A percentile compares a stretch with the other conserved stretches of the same genome.
phyloP scores from a whole-genome alignment of 495 filamentous ascomycete genomes.

The Talaromyces wortmannii region DNA sequence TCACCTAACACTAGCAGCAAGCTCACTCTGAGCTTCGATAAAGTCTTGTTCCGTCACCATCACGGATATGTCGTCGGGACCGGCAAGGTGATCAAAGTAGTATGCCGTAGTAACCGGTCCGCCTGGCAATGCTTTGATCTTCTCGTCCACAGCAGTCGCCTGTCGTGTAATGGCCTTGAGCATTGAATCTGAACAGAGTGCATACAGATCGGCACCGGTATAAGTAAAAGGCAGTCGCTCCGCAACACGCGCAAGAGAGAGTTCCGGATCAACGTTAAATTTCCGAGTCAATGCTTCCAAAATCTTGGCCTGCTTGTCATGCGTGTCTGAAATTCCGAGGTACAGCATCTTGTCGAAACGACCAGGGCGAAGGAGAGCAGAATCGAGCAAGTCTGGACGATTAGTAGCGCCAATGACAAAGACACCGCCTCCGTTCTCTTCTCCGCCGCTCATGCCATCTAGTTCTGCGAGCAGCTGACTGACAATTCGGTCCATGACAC shows the following conservation, averaged over 20 bases:
- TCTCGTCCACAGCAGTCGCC: constrained; percentile 74
- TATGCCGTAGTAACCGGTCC: constrained; percentile 74
- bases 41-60: constrained; percentile 88
- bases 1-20: constrained; percentile 82
- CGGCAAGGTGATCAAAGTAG: constrained; percentile 91
- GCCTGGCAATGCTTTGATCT: constrained; percentile 55
- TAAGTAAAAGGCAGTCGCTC: constrained; percentile 87
- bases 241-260: constrained; percentile 70
- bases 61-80: constrained; percentile 72
- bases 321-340: constrained; percentile 90
- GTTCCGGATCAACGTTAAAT: constrained; percentile 70
- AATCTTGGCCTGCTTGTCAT: constrained; percentile 92
- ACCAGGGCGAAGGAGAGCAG: constrained; percentile 82
- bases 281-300: constrained; percentile 92
- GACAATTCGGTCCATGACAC: constrained; percentile 98
- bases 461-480: constrained; percentile 91
- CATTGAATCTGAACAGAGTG: constrained; percentile 95
- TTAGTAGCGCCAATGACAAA: constrained; percentile 99
- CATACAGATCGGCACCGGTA: constrained; percentile 95
- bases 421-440: constrained; percentile 78
- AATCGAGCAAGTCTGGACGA: constrained; percentile 87
- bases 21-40: constrained; percentile 65
- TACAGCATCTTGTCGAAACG: constrained; percentile 99
- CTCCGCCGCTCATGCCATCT: constrained; percentile 94
- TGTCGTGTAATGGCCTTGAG: constrained; percentile 95